Base-by-base conservation (phyloP, 2,329 filamentous ascomycete genomes). In the Scortechinia acanthostroma region DNA sequence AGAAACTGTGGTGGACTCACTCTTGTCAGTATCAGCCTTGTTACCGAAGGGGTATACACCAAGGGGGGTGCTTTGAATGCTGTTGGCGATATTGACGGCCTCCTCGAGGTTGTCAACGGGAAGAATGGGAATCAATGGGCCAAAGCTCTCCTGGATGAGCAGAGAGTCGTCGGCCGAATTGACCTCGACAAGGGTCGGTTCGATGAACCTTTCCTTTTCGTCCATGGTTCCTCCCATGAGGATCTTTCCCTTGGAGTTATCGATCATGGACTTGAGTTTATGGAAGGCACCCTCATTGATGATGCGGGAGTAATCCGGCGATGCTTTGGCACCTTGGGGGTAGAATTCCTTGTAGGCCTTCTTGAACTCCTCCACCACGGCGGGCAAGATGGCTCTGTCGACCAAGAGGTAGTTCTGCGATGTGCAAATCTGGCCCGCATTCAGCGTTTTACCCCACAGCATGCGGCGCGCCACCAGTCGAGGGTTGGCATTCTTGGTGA, bases 341-440 rank as follows among this genome's bases (percentile, higher is more conserved):
- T 78, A 86, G 66, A 85, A 88, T 49, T 86, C 79, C 37, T 74
- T 69, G 51, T 83, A 66, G 1, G 76, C 74, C 33, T 70, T 69
- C 56, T 77, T 76, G 53, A 87, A 69, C 56, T 85, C 76, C 30
- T 73, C 66, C 21, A 87, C 58, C 49, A 87, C 77, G 19, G 69
- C 66, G 4, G 73, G 67, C 20, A 83, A 58, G 4, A 86, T 69
- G 22, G 78, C 73, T 52, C 72, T 74, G 56, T 87, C 83, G 17
- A 86, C 72, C 42, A 88, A 66, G 43, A 78, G 77, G 60, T 85
- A 86, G 62, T 88, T 86, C 55, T 87, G 82, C 43, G 73, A 76
- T 40, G 86, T 76, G 56, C 84, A 88, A 48, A 86, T 68, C 58
- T 88, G 84, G 3, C 84, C 84, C 1, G 79, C 78, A 58, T 87